phyloP scores from a whole-genome alignment of 257 asterid species.

The Ilex aquifolium region DNA sequence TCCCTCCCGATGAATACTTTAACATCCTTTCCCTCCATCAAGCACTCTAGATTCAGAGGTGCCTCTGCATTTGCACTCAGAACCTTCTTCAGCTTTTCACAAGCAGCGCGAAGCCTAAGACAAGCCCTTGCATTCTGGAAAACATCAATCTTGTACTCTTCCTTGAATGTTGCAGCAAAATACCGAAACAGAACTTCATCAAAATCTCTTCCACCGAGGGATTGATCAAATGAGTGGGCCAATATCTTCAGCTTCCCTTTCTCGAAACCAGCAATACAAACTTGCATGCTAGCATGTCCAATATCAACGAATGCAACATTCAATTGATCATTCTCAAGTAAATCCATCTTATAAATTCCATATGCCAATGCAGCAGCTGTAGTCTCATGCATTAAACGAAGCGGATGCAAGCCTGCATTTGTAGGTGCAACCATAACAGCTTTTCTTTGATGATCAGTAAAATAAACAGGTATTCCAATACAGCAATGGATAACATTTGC shows the following conservation, averaged over 20 bases:
- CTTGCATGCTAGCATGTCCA: conserved; percentile 92
- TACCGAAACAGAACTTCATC: conserved; percentile 85
- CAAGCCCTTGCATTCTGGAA: conserved; percentile 87
- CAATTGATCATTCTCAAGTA: conserved; percentile 76
- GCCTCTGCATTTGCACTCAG: conserved; percentile 93
- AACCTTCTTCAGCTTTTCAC: conserved; percentile 87
- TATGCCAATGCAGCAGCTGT: conserved; percentile 97
- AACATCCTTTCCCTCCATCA: conserved; percentile 96
- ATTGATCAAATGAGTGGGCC: conserved; percentile 84
- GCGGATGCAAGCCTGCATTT: conserved; percentile 89
- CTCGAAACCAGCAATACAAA: conserved; percentile 88
- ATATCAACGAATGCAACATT: conserved; percentile 82
- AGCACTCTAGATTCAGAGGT: conserved; percentile 86
- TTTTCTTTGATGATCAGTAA: conserved; percentile 93
- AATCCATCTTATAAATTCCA: conserved; percentile 90
- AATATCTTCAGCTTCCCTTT: conserved; percentile 89
- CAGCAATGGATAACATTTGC: conserved; percentile 92
- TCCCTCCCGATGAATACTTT: conserved; percentile 86
- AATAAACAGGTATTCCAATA: conserved; percentile 85
- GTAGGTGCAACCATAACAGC: conserved; percentile 92
- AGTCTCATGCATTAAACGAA: conserved; percentile 90
- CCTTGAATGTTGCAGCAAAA: conserved; percentile 90
- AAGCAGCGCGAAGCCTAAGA: conserved; percentile 85
- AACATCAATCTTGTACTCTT: conserved; percentile 86
- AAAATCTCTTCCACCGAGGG: conserved; percentile 95